Conservation (phyloP, 176 grass and related monocot species). For the Bromus sterilis region DNA sequence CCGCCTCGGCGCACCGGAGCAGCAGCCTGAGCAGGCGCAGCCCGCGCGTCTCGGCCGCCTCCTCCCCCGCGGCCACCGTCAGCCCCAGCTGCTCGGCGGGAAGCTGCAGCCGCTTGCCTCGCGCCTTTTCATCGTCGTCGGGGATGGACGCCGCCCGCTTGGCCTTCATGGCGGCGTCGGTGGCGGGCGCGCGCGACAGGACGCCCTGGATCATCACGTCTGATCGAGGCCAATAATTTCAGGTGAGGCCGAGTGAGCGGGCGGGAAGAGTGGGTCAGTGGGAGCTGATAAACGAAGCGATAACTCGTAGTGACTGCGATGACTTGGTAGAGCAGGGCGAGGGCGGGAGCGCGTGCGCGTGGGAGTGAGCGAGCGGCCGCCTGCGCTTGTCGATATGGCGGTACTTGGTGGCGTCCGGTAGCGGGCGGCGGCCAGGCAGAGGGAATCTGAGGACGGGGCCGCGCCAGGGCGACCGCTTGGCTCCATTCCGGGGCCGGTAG, state of each 20-base stretch:
- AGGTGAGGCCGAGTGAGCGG: not conserved
- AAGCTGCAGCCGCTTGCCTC: constrained; percentile 20
- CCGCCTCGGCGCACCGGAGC: constrained; percentile 77
- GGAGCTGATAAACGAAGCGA: not conserved
- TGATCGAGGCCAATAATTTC: not conserved
- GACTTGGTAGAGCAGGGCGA: not conserved
- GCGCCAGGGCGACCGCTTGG: constrained; percentile 39
- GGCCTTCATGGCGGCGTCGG: constrained; percentile 36
- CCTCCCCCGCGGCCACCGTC: not conserved
- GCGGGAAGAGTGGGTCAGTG: constrained; percentile 5
- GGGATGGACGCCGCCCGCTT: constrained; percentile 36
- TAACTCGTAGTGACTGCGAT: constrained; percentile 14
- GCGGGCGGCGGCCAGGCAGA: constrained; percentile 20
- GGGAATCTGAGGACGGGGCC: constrained; percentile 44
- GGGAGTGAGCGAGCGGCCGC: constrained; percentile 14
- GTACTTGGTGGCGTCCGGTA: constrained; percentile 21
- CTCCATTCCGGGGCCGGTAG: not conserved
- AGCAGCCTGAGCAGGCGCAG: constrained; percentile 55
- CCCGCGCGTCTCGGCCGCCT: constrained; percentile 34
- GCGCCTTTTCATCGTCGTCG: constrained; percentile 14
- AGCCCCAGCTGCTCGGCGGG: not conserved
- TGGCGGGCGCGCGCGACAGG: constrained; percentile 30
- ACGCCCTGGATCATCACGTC: constrained; percentile 64
- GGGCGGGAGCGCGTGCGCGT: not conserved
- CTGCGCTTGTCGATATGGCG: constrained; percentile 30